Base-by-base conservation (phyloP, 805 yeast genomes). In the Metschnikowia kofuensis region DNA sequence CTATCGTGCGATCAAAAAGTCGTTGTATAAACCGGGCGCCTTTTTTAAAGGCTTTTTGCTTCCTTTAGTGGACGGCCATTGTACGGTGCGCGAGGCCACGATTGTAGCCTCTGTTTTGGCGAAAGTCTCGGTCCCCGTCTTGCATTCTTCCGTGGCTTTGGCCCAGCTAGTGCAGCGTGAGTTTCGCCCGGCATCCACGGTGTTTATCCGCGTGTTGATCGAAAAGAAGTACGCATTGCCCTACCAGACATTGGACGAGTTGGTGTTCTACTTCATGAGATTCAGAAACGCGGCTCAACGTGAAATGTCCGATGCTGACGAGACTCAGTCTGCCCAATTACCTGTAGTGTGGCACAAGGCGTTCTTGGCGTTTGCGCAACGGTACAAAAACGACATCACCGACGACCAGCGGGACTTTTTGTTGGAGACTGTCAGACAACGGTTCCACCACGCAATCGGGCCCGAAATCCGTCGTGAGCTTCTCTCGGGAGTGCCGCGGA, bases 271-370 rank as follows among this genome's bases (percentile, higher is more conserved):
- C 64, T 94, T 94, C 69, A 86, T 92, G 87, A 79, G 89, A 59
- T 94, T 94, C 69, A 80, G 97, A 73, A 75, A 78, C 38, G 75
- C 84, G 16, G 78, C 78, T 4, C 77, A 71, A 48, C 66, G 60
- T 72, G 77, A 48, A 35, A 63, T 67, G 38, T 58, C 61, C 9
- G 73, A 65, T 39, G 71, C 63, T 12, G 61, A 59, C 13, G 69
- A 69, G 15, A 67, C 74, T 43, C 63, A 57, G 38, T 62, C 74
- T n/a, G 83, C 85, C 27, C 79, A 79, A 43, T 76, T 94, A 63
- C 98, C 99, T 7, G 87, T 94, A 14, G 92, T 92, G 35, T 94
- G 99, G 98, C 98, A 95, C 67, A 96, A 92, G 67, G 92, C 97
- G 2, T 87, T 94, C 63, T 76, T 94, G 49, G 85, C 94, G 1